Conservation (phyloP, 495 filamentous ascomycete species). For the Neurospora sp. region DNA sequence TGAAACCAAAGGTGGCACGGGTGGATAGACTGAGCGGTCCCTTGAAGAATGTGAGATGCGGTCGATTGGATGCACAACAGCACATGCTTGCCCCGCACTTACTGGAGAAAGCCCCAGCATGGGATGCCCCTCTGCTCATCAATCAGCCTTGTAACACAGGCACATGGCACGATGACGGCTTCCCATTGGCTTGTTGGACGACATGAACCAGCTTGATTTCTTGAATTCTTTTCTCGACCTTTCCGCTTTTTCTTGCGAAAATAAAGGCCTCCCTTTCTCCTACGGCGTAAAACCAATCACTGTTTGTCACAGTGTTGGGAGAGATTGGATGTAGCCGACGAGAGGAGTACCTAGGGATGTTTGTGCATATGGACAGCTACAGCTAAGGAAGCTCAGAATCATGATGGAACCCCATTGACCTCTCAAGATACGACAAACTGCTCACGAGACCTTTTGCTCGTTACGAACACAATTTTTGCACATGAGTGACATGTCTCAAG, state of each 20-base stretch:
- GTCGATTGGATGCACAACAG: neutral
- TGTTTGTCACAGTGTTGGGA: neutral
- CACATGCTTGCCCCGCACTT: constrained; percentile 13
- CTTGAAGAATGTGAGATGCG: neutral
- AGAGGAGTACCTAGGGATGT: neutral
- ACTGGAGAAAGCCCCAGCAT: constrained; percentile 1
- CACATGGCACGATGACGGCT: constrained; percentile 16
- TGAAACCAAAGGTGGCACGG: neutral
- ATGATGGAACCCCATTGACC: neutral
- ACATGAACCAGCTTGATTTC: neutral
- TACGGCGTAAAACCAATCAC: neutral
- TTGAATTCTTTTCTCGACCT: neutral
- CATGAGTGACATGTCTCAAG: neutral
- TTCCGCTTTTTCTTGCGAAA: neutral
- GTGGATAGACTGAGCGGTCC: neutral
- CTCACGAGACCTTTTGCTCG: neutral
- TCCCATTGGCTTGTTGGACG: constrained; percentile 14
- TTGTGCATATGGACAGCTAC: neutral
- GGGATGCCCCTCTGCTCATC: constrained; percentile 2
- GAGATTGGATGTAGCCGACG: neutral
- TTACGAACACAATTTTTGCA: neutral
- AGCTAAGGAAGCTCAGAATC: neutral
- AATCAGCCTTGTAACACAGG: constrained; percentile 13
- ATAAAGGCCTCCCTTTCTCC: neutral
- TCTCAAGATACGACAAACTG: neutral